Percentiles rank a stretch among this genome's conserved stretches.
phyloP scores from a whole-genome alignment of 768 basidiomycete species.

The Tephrocybe sp. region DNA sequence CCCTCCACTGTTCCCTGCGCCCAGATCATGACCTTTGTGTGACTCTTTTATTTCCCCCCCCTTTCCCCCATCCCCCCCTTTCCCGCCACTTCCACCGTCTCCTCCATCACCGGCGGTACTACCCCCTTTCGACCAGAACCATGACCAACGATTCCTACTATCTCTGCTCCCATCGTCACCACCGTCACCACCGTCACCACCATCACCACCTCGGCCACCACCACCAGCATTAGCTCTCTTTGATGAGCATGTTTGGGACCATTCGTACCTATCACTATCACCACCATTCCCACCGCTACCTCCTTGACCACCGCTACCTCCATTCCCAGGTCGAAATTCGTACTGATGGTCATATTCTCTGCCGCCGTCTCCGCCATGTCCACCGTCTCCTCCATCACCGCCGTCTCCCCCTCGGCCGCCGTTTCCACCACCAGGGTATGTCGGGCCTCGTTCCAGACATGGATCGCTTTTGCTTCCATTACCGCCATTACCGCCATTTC shows the following conservation, averaged over 20 bases:
- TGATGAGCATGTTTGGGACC: background rate
- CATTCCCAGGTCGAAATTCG: background rate
- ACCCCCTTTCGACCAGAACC: constrained; percentile 4
- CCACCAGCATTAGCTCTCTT: background rate
- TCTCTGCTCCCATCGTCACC: background rate
- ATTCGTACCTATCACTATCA: background rate
- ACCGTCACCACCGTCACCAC: constrained; percentile 1
- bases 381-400: background rate
- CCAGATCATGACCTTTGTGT: background rate
- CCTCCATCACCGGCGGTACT: background rate
- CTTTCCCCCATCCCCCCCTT: constrained; percentile 1
- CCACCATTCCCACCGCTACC: constrained; percentile 3
- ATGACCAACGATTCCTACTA: background rate
- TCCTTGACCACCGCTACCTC: constrained; percentile 2
- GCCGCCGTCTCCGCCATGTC: background rate
- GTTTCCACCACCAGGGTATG: background rate
- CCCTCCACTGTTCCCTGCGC: constrained; percentile 3
- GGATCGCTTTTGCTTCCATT: background rate
- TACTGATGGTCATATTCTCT: background rate
- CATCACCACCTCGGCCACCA: background rate
- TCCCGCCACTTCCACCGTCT: constrained; percentile 2
- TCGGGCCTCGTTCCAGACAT: background rate
- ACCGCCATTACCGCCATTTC: background rate
- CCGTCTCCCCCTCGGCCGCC: background rate
- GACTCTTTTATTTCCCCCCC: background rate